Base-by-base conservation (phyloP, 768 basidiomycete genomes). In the Lactarius tabidus region DNA sequence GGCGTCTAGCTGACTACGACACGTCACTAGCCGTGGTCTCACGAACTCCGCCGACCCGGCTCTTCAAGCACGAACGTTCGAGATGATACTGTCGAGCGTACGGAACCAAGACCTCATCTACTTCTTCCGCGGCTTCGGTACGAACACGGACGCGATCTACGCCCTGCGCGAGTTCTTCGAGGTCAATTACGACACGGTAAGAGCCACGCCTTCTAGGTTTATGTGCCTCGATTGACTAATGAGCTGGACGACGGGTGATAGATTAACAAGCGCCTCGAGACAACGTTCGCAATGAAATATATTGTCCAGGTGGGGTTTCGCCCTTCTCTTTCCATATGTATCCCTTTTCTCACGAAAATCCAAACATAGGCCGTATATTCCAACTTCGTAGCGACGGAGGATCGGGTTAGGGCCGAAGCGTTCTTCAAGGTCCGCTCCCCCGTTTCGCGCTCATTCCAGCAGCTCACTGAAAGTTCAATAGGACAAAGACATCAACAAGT, bases 101-200 rank as follows among this genome's bases (percentile, higher is more conserved):
- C 79, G 83, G 65, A 83, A 83, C 64, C 83, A 89, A 72, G 88
- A 91, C 69, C 75, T 88, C 36, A 67, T 82, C 6, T 84, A 84
- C 74, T 90, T 88, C 78, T 83, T 90, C 75, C 73, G 74, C 36
- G 86, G 83, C 14, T 77, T 91, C 17, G 76, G 79, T 20, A 69
- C 48, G 52, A 95, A 95, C 77, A 72, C 77, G 60, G 74, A 77
- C 62, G 80, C 85, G 9, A 79, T 87, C 53, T 78, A 86, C 59
- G 73, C 77, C 59, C 74, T 88, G 60, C 81, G 81, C 3, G 72
- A 82, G 48, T 90, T 86, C 75, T 85, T 92, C 77, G 82, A 85
- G 77, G 80, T 85, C 43, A 82, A 92, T 71, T 93, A 87, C 72
- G 81, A 86, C 60, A 69, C 67, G 20, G 89, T 89, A 71, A 70